Evolutionary conservation across 2,329 filamentous ascomycete genomes (phyloP).

Genomic region (Colletotrichum caudatum): DNA sequence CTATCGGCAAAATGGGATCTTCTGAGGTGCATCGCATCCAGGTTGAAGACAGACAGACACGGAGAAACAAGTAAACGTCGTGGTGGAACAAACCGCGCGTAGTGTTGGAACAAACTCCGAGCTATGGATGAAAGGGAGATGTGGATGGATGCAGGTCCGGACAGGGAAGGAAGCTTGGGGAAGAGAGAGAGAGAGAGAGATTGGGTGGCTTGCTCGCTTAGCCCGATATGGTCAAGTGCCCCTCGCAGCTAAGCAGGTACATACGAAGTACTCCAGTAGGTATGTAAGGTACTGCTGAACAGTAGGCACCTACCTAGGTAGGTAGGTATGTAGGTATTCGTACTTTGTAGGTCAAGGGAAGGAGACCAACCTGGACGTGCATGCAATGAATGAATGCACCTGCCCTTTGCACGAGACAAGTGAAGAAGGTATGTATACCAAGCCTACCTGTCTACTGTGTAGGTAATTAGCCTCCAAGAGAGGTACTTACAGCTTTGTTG

Average conservation of each 20-base stretch:
- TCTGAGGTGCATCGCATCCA: neutral
- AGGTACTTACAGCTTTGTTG: neutral
- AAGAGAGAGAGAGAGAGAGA: conserved; percentile 21
- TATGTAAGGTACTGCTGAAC: no score
- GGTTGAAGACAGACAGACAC: conserved; percentile 26
- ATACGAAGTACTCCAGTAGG: no score
- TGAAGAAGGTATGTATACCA: neutral
- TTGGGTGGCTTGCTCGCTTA: conserved; percentile 27
- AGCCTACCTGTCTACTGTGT: neutral
- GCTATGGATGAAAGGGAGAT: conserved; percentile 3
- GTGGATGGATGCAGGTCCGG: neutral
- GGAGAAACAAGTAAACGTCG: conserved; percentile 31
- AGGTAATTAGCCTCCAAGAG: neutral
- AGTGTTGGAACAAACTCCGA: neutral
- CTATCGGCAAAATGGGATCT: conserved; percentile 32
- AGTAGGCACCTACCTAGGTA: no score
- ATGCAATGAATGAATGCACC: conserved; percentile 3
- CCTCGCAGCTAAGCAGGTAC: no score
- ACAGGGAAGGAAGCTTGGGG: conserved; percentile 22
- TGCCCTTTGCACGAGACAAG: neutral
- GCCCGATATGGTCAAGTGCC: neutral
- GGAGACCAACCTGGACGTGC: no score
- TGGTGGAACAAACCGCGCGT: neutral
- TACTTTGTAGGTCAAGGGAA: no score
- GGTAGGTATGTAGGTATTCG: neutral